Evolutionary conservation across 2,329 filamentous ascomycete species (phyloP), one percentile per base, ranked within the genome.

Genomic region (Xylaria sp.): DNA sequence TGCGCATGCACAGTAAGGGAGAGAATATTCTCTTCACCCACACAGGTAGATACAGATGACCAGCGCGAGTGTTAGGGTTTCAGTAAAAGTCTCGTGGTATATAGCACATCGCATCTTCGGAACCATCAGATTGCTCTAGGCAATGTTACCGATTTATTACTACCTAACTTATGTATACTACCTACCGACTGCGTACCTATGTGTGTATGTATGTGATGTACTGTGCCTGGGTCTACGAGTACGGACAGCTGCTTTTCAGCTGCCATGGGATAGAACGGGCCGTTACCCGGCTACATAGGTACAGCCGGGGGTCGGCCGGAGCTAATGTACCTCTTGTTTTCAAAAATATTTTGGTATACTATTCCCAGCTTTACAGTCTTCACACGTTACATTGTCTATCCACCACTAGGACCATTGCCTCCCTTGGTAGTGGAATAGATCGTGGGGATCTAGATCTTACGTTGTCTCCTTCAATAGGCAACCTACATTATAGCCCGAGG

Each of bases 41-140:
- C 54, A 29, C 7, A 3, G 20, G 33, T 25, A 31, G 10, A 6
- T 29, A 39, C 15, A 29, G n/a, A 27, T 31, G 45, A 45, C 31
- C 63, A 61, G 50, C 22, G 36, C 44, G 38, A 61, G 27, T 31
- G 25, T 54, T 25, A 47, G 25, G 51, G 36, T 39, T 54, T 54
- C 49, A 61, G 45, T 51, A 61, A 20, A 45, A 67, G n/a, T 64
- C 65, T 59, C 42, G 50, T 51, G 61, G 50, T 44, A 49, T 58
- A 56, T 50, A 38, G 42, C 51, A 55, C 20, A 51, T 55, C 36
- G 36, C 44, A 55, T 60, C 54, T 63, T 56, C 55, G 50, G 50
- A 45, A 51, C 47, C 62, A 38, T 25, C 38, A 49, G 27, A 53
- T 59, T 15, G 5, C 27, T 49, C 20, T 6, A 56, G 60, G 22